Conservation (phyloP, 2,329 filamentous ascomycete species). For the Zopfia rhizophila region DNA sequence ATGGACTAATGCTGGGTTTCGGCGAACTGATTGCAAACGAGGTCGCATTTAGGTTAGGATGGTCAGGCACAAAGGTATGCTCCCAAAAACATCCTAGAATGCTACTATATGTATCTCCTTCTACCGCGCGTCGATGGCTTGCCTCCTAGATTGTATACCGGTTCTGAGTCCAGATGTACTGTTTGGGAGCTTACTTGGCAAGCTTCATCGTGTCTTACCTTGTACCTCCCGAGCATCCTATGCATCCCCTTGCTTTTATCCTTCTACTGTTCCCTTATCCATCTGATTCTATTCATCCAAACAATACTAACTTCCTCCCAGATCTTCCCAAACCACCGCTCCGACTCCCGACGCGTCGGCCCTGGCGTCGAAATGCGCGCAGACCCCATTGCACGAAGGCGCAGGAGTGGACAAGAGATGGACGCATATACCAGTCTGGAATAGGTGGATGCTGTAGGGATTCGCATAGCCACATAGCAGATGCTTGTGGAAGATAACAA, state of each 20-base stretch:
- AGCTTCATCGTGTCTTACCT: neutral
- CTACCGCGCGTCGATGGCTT: too few species aligned
- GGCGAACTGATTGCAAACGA: constrained; percentile 97
- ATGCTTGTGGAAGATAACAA: neutral
- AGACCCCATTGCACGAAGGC: constrained; percentile 66
- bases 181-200: too few species aligned
- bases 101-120: too few species aligned
- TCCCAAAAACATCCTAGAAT: too few species aligned
- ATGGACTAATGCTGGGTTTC: constrained; percentile 98
- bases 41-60: constrained; percentile 90
- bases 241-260: neutral
- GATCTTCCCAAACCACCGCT: constrained; percentile 70
- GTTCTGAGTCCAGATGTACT: too few species aligned
- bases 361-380: constrained; percentile 85
- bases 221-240: neutral
- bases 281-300: too few species aligned
- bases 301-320: too few species aligned
- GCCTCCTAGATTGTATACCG: too few species aligned
- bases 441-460: constrained; percentile 47
- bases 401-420: constrained; percentile 65
- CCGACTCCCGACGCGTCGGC: constrained; percentile 72
- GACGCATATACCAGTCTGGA: constrained; percentile 76
- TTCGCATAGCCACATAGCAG: neutral
- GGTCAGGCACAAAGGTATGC: constrained; percentile 90
- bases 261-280: neutral